Evolutionary conservation across 2,329 filamentous ascomycete genomes (phyloP), one percentile per base, ranked within the genome.

Genomic region (Fusarium brevicatenulatum): DNA sequence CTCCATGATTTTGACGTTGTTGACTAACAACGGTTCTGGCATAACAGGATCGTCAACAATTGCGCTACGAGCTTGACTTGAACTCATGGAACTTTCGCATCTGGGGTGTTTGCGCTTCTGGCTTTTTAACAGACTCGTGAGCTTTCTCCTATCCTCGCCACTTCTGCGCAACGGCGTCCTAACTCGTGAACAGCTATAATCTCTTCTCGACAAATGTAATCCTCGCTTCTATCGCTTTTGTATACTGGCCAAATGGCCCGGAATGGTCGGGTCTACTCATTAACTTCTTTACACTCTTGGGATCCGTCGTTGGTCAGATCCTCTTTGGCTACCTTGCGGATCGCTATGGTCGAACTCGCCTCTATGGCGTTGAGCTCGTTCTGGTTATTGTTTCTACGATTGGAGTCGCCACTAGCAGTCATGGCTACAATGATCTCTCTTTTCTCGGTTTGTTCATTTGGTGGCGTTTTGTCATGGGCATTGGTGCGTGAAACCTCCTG

Each of bases 371-470:
- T 58, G 87, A 89, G 76, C 80, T 89, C 19, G 81, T 88, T 21
- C 85, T 89, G 16, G 87, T 89, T 52, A 87, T 89, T 56, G 84
- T 88, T 13, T 88, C 86, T 21, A 89, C 87, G n/a, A 86, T 89
- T 68, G 87, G 87, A 13, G 85, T 88, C 7, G 86, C 86, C n/a
- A 87, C 86, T 1, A 86, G 84, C 60, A 87, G 84, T 65, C 83
- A 83, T 71, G 86, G 86, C 37, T 86, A 85, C 72, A 80, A 82
- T 44, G 85, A 86, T 70, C 81, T 88, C 74, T 85, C 83, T 12
- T 88, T 88, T 63, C 77, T 88, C 4, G 85, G 82, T 18, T 79
- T 88, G 9, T 88, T 88, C 67, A 83, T 83, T 43, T 88, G 85
- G 85, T 88, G 86, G 86, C 83, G 86, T 23, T 88, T 88, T 67